These are phyloP conservation scores for Neurospora terricola DNA, from an alignment of 495 filamentous ascomycete genomes.

Conservation along the genomic window DNA sequence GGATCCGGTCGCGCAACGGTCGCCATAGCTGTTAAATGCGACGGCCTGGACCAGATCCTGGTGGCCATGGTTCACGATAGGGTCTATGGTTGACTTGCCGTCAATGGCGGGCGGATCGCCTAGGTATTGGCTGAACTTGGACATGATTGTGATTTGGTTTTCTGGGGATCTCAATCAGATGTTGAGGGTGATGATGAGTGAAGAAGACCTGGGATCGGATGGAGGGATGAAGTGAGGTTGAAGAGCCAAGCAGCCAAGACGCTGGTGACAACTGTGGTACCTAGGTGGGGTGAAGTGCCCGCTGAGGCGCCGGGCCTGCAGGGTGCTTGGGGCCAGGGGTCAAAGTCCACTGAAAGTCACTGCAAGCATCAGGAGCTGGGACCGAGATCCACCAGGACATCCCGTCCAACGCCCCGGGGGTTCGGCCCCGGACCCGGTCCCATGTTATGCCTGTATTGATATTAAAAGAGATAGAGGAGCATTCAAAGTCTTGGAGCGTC, in stretches of 20 bases:
- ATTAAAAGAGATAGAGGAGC: not conserved
- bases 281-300: not conserved
- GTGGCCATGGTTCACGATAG: constrained; percentile 49
- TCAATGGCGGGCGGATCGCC: constrained; percentile 66
- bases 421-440: not conserved
- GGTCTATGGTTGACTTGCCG: constrained; percentile 51
- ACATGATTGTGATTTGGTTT: constrained; percentile 2
- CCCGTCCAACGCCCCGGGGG: not conserved
- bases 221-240: not conserved
- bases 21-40: constrained; percentile 72
- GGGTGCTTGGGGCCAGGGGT: not conserved
- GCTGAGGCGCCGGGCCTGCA: too few species aligned
- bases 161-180: not conserved
- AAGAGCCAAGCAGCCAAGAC: not conserved
- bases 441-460: not conserved
- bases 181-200: not conserved
- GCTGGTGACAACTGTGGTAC: not conserved
- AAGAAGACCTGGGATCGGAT: not conserved
- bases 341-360: not conserved
- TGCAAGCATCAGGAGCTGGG: not conserved
- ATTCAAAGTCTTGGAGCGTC: not conserved
- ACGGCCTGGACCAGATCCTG: constrained; percentile 60
- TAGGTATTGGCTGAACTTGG: constrained; percentile 34
- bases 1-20: constrained; percentile 79
- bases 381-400: not conserved